phyloP scores from a whole-genome alignment of 352 stramenopile genomes.

The Phytophthora vignae region DNA sequence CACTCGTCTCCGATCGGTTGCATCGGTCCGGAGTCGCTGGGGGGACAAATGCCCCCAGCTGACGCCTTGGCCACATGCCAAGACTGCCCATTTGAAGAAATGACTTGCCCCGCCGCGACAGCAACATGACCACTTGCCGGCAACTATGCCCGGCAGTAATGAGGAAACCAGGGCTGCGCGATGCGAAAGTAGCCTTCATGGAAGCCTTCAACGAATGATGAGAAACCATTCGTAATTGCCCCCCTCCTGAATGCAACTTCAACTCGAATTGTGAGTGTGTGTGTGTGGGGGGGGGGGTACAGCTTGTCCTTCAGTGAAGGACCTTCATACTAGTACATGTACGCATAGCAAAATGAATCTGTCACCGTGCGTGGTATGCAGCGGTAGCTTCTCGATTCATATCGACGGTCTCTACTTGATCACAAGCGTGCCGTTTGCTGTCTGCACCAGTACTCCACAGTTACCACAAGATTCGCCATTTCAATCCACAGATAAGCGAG shows the following conservation, averaged over 20 bases:
- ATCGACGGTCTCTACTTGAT: background rate
- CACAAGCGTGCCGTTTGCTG: too few relatives aligned
- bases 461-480: too few relatives aligned
- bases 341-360: too few relatives aligned
- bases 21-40: background rate
- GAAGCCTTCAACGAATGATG: background rate
- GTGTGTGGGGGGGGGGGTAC: too few relatives aligned
- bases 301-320: background rate
- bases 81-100: background rate
- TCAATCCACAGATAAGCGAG: too few relatives aligned
- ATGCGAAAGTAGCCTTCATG: background rate
- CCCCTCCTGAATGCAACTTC: background rate
- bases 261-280: background rate
- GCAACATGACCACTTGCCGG: background rate
- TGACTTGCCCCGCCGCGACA: background rate
- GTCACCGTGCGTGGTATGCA: background rate
- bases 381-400: background rate
- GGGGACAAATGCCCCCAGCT: background rate
- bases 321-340: too few relatives aligned
- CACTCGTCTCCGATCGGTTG: background rate
- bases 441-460: too few relatives aligned
- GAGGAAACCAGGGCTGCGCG: background rate
- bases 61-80: background rate
- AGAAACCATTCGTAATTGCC: background rate
- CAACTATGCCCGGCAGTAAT: background rate